These are phyloP conservation scores for Tylopilus plumbeoviolaceoides DNA, from an alignment of 768 basidiomycete genomes.

Conservation along the genomic window DNA sequence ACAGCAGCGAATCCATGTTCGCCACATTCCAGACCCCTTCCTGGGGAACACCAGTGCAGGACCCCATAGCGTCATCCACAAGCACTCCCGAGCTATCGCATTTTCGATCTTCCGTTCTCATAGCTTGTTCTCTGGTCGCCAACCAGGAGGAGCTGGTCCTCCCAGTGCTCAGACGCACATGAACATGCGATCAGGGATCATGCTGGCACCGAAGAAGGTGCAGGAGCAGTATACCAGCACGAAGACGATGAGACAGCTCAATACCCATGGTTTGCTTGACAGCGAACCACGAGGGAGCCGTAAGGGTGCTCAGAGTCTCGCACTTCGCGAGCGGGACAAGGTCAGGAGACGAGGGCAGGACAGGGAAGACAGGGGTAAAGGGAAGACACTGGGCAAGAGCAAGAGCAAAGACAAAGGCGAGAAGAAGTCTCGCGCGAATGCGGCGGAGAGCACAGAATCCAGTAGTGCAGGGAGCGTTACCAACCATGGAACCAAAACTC, in stretches of 20 bases:
- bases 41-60: constrained; percentile 44
- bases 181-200: constrained; percentile 39
- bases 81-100: constrained; percentile 74
- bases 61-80: constrained; percentile 69
- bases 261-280: constrained; percentile 62
- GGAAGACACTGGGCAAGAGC: constrained; percentile 28
- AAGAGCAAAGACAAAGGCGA: constrained; percentile 29
- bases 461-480: constrained; percentile 29
- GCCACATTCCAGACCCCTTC: constrained; percentile 50
- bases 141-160: constrained; percentile 3
- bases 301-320: constrained; percentile 10
- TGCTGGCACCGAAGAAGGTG: constrained; percentile 71
- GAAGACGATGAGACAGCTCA: constrained; percentile 62
- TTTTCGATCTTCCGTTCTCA: constrained; percentile 77
- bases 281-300: constrained; percentile 32
- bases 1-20: constrained; percentile 66
- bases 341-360: constrained; percentile 19
- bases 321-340: constrained; percentile 23
- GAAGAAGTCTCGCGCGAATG: constrained; percentile 24
- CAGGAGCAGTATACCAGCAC: constrained; percentile 78
- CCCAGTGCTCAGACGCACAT: constrained; percentile 19
- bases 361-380: constrained; percentile 18
- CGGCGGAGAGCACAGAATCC: constrained; percentile 32
- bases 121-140: constrained; percentile 18
- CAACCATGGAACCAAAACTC: constrained; percentile 4